Conservation (phyloP, 768 basidiomycete species). For the Cystofilobasidium macerans region DNA sequence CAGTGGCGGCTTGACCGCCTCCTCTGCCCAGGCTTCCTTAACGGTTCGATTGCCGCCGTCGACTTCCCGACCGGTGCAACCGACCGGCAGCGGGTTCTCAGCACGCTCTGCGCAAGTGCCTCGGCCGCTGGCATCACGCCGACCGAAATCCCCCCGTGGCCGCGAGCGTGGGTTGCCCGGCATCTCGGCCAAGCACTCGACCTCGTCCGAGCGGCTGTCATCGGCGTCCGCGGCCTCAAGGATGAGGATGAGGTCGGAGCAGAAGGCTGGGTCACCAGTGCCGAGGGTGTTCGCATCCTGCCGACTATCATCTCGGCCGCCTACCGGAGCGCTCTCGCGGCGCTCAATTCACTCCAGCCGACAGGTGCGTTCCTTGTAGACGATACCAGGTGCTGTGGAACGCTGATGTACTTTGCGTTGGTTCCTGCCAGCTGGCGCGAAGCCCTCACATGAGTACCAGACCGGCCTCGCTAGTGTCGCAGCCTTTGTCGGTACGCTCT, state of each 20-base stretch:
- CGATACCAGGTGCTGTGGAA: no score
- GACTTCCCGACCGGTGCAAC: conserved; percentile 11
- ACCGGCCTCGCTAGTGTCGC: conserved; percentile 8
- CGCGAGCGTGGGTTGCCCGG: conserved; percentile 10
- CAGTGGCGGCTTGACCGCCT: conserved; percentile 21
- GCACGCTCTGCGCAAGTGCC: not conserved
- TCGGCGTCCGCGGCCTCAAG: conserved; percentile 13
- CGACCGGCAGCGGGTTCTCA: conserved; percentile 10
- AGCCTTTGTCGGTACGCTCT: not conserved
- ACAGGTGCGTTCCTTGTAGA: conserved; percentile 1
- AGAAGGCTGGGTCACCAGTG: conserved; percentile 14
- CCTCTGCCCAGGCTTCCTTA: conserved; percentile 13
- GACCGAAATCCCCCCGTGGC: conserved; percentile 18
- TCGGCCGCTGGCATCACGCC: not conserved
- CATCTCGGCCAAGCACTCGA: conserved; percentile 10
- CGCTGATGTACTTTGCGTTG: not conserved
- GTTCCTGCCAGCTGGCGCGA: no score
- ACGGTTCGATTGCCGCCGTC: conserved; percentile 10
- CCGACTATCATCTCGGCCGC: not conserved
- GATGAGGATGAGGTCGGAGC: not conserved
- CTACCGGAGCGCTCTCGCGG: not conserved
- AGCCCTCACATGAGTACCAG: conserved; percentile 8
- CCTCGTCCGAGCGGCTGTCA: conserved; percentile 4
- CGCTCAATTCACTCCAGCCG: conserved; percentile 12
- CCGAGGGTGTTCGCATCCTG: not conserved